Conservation (phyloP, 805 yeast genomes). For the Spathaspora passalidarum region DNA sequence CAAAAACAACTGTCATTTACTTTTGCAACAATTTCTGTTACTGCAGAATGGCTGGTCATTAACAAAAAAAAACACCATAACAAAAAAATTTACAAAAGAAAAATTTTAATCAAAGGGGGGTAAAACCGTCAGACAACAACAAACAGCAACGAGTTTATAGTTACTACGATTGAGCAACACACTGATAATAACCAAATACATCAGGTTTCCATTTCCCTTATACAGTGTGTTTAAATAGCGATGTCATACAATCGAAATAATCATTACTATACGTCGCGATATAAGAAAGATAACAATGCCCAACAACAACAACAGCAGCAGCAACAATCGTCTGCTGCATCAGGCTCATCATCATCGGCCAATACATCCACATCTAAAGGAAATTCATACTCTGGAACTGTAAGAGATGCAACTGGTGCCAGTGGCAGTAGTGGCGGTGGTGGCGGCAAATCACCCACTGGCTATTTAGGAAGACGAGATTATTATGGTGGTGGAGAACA, state of each 20-base stretch:
- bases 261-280: constrained; percentile 5
- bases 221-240: neutral
- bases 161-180: neutral
- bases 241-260: constrained; percentile 10
- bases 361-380: neutral
- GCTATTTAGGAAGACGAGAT: constrained; percentile 8
- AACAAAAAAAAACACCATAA: neutral
- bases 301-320: constrained; percentile 2
- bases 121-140: neutral
- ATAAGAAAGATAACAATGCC: constrained; percentile 4
- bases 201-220: neutral
- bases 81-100: neutral
- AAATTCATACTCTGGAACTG: neutral
- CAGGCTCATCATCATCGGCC: neutral
- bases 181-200: neutral
- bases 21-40: no score
- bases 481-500: constrained; percentile 3
- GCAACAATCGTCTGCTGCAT: neutral
- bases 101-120: neutral
- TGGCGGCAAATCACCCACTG: neutral
- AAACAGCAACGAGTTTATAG: neutral
- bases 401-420: neutral
- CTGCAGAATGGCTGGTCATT: neutral
- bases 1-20: no score
- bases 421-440: no score